Evolutionary conservation across 2,329 filamentous ascomycete species (phyloP).

Genomic region (Parastagonospora avenae): DNA sequence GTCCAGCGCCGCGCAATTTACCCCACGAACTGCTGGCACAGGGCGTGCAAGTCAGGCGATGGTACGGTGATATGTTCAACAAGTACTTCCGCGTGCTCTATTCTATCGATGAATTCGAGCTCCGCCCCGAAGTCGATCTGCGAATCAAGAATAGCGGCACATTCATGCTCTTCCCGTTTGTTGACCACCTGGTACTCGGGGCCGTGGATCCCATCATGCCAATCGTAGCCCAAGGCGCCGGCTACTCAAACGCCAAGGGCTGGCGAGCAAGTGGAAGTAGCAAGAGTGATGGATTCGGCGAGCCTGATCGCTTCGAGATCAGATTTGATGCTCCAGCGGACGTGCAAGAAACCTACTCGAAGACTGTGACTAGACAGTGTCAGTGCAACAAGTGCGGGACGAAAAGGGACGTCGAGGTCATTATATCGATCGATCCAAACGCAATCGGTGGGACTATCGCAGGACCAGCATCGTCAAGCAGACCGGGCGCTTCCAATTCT

Average conservation of each 20-base stretch:
- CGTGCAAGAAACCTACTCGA: constrained; percentile 36
- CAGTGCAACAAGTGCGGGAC: constrained; percentile 45
- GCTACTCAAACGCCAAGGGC: constrained; percentile 32
- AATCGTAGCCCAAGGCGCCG: constrained; percentile 38
- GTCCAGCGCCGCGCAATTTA: constrained; percentile 33
- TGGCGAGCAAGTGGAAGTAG: constrained; percentile 17
- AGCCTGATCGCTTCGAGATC: constrained; percentile 40
- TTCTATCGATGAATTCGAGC: constrained; percentile 36
- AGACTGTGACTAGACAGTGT: constrained; percentile 38
- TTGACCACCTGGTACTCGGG: constrained; percentile 42
- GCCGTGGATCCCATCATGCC: constrained; percentile 41
- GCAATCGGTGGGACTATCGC: constrained; percentile 16
- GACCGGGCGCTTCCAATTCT: constrained; percentile 18
- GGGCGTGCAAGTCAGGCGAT: constrained; percentile 39
- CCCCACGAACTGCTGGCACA: constrained; percentile 36
- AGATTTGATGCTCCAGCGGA: constrained; percentile 40
- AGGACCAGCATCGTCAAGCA: constrained; percentile 7
- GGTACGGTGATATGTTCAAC: constrained; percentile 47
- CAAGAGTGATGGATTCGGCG: constrained; percentile 26
- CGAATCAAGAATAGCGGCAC: constrained; percentile 36
- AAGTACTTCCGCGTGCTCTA: constrained; percentile 43
- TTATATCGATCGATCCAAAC: constrained; percentile 41
- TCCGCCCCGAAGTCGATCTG: constrained; percentile 38
- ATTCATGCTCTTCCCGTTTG: constrained; percentile 43
- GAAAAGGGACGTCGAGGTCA: constrained; percentile 41